These are phyloP conservation scores for Anthracocystis setariae DNA, from an alignment of 1,284 basidiomycete genomes.

Conservation along the genomic window DNA sequence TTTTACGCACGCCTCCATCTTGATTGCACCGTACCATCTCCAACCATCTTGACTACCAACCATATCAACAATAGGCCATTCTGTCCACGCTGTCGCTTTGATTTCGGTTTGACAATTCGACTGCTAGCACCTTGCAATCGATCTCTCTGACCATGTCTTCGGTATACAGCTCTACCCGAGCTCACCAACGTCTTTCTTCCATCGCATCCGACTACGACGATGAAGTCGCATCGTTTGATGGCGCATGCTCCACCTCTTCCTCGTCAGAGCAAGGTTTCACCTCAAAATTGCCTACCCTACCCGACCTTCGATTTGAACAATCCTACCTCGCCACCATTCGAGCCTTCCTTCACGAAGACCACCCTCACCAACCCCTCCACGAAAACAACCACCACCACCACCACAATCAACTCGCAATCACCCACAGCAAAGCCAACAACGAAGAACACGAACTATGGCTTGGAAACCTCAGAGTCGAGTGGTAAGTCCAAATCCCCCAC, in stretches of 20 bases:
- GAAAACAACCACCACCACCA: conserved; percentile 30
- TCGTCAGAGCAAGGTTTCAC: conserved; percentile 4
- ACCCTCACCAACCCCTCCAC: conserved; percentile 6
- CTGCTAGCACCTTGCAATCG: neutral
- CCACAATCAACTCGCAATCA: conserved; percentile 26
- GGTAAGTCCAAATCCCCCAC: too few relatives aligned
- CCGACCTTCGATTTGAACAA: conserved; percentile 62
- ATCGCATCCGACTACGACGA: neutral
- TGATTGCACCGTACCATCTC: neutral
- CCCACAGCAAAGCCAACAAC: conserved; percentile 15
- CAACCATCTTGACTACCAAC: too few relatives aligned
- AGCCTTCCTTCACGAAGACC: conserved; percentile 48
- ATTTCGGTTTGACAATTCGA: too few relatives aligned
- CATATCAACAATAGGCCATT: too few relatives aligned
- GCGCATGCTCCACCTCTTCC: conserved; percentile 6
- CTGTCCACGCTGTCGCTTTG: too few relatives aligned
- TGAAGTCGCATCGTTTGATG: conserved; percentile 16
- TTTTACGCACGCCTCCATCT: neutral
- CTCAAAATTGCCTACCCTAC: conserved; percentile 35
- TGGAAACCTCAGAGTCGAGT: conserved; percentile 56
- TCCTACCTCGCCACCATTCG: conserved; percentile 58
- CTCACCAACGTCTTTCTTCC: neutral
- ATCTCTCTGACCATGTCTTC: conserved; percentile 4
- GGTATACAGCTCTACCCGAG: neutral
- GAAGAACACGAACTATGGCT: conserved; percentile 54